Base-by-base conservation (phyloP, 768 basidiomycete genomes). In the Mycena filopes region DNA sequence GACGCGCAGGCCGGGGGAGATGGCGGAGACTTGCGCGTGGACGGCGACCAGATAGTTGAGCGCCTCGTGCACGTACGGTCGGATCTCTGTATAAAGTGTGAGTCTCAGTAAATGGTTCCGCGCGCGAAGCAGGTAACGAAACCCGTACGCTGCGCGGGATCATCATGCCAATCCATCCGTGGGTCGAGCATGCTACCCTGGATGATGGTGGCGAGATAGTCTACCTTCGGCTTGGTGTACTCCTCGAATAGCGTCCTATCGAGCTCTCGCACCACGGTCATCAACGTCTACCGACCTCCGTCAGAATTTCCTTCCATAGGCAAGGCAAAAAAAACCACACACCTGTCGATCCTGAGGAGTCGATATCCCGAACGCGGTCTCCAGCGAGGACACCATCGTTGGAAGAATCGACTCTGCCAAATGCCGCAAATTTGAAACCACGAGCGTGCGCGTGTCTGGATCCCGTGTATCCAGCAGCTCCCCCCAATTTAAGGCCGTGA, bases 91-190 rank as follows among this genome's bases (percentile, higher is more conserved):
- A n/a, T n/a, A n/a, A 11, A 20, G 26, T n/a, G 21, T 21, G 5
- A 33, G 4, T 2, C 18, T 26, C 43, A 18, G 28, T 26, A 33
- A 23, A 31, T 16, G 10, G 15, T 50, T 10, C 54, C 45, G n/a
- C 33, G 38, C 29, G 33, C 18, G 53, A 3, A 18, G 18, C 26
- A 46, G 12, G 50, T 47, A 47, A 41, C 72, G 85, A 53, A 71
- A 92, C 97, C 95, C 66, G 89, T 92, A 5, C 98, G 98, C 73
- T 97, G 95, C 4, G 92, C 89, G 0, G 94, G n/a, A n/a, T n/a
- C 94, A 69, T 95, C 92, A 71, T 90, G 93, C 98, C 98, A 99
- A 73, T 98, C 94, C 85, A 98, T 93, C 33, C 84, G 80, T 28
- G 82, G 82, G 54, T 92, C 86, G 28, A 98, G 80, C 47, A 99